Conservation (phyloP, 192 early-diverging fungal species). For the Dispira parvispora region DNA sequence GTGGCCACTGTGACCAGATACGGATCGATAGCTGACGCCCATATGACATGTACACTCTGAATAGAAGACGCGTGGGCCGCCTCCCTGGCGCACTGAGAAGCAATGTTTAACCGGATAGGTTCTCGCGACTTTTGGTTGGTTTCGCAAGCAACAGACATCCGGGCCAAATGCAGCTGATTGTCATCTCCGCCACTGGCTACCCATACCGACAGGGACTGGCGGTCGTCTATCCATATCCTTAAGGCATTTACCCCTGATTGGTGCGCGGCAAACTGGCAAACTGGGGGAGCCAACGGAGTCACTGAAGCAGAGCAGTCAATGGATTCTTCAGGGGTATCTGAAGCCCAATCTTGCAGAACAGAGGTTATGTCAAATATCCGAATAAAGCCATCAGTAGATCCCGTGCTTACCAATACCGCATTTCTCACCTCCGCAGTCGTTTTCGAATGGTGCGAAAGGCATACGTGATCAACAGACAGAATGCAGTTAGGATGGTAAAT, state of each 20-base stretch:
- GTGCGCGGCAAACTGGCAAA: constrained; percentile 3
- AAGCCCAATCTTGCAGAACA: not conserved
- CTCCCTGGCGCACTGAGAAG: not conserved
- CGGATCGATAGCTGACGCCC: not conserved
- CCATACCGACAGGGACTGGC: not conserved
- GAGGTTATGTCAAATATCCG: constrained; percentile 15
- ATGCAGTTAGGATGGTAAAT: constrained; percentile 14
- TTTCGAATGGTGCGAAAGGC: not conserved
- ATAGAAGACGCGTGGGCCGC: constrained; percentile 6
- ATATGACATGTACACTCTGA: not conserved
- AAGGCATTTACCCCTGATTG: constrained; percentile 57
- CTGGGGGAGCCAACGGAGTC: not conserved
- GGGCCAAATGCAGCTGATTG: constrained; percentile 31
- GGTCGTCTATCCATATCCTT: constrained; percentile 12
- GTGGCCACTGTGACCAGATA: not conserved
- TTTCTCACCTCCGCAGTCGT: no score
- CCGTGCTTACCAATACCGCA: constrained; percentile 13
- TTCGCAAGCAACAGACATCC: constrained; percentile 12
- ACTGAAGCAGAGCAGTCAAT: not conserved
- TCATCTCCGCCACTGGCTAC: constrained; percentile 56
- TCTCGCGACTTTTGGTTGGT: not conserved
- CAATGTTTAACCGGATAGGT: not conserved
- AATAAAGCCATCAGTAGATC: constrained; percentile 18
- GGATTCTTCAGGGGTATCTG: not conserved
- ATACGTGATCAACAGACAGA: constrained; percentile 14